phyloP scores from a whole-genome alignment of 352 stramenopile species.

The Phytopythium chamaehyphon region DNA sequence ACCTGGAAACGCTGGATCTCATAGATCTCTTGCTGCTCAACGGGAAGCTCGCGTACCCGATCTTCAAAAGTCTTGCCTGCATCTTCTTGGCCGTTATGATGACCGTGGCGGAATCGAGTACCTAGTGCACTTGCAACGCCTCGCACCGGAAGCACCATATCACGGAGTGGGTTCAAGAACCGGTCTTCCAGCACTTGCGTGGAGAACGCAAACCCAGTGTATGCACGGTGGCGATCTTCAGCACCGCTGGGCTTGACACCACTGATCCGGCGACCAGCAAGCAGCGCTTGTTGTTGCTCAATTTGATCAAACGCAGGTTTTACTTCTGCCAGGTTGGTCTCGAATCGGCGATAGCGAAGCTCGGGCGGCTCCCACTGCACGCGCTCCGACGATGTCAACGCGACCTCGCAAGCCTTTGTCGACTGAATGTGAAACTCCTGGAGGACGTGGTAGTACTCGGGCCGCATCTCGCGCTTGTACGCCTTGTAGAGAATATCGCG shows the following conservation, averaged over 20 bases:
- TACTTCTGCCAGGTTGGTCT: slow-evolving; percentile 50
- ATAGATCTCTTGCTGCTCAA: slow-evolving; percentile 67
- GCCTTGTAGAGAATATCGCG: slow-evolving; percentile 83
- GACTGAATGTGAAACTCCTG: slow-evolving; percentile 66
- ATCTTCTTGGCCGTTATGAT: slow-evolving; percentile 13
- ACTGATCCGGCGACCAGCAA: slow-evolving; percentile 1
- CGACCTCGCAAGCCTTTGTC: background rate
- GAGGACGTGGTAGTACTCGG: slow-evolving; percentile 87
- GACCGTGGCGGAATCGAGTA: background rate
- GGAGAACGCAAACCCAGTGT: slow-evolving; percentile 85
- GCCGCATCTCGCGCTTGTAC: slow-evolving; percentile 78
- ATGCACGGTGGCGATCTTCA: slow-evolving; percentile 39
- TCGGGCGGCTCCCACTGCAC: slow-evolving; percentile 62
- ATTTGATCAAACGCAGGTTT: slow-evolving; percentile 64
- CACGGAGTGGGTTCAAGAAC: slow-evolving; percentile 73
- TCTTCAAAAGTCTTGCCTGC: slow-evolving; percentile 54
- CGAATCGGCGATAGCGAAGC: slow-evolving; percentile 65
- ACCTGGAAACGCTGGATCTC: slow-evolving; percentile 86
- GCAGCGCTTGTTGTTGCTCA: slow-evolving; percentile 26
- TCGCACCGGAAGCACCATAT: slow-evolving; percentile 65
- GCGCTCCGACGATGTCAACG: slow-evolving; percentile 24
- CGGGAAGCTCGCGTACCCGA: slow-evolving; percentile 44
- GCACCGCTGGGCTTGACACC: too few species aligned
- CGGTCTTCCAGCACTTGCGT: slow-evolving; percentile 73
- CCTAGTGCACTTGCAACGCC: slow-evolving; percentile 35